Evolutionary conservation across 2,329 filamentous ascomycete species (phyloP), one percentile per base, ranked within the genome.

Genomic region (Colletotrichum horii): DNA sequence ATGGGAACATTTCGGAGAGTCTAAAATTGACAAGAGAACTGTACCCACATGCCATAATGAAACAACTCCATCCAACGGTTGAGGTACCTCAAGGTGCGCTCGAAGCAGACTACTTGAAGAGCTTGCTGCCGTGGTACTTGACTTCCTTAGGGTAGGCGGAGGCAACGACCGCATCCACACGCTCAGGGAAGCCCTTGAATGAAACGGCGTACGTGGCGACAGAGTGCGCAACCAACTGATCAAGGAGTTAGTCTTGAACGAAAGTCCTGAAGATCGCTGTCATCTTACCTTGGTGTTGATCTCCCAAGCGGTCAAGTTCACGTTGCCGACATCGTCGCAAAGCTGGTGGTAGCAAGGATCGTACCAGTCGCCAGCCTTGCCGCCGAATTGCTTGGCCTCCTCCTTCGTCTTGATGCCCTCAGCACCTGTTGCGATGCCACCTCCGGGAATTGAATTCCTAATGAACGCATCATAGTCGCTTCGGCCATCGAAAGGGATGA

Each of bases 401-500:
- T 91, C 88, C 66, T 88, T 84, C 0, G 93, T 95, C 90, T 96
- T 96, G 84, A 94, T 83, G 15, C 90, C 93, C 83, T 96, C 94
- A 2, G 94, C 94, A 52, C 94, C 94, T 3, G 94, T 95, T 70
- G 94, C 94, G 76, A 96, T 91, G 34, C 94, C 94, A 28, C 94
- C 94, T 1, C 91, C 91, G 0, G 94, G 93, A 56, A 96, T 95
- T 4, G 93, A 93, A 71, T 91, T 89, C 43, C 91, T 88, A 80
- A 96, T 93, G 86, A 96, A 96, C 2, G 91, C 93, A 66, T 93
- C 93, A 79, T 96, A 96, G 83, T 97, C 95, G 77, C 93, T 95
- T 74, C 94, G 92, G 8, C 94, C 94, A 79, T 95, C 93, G 78
- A 97, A 96, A 3, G 91, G 90, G 32, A 94, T 94, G 74, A 94